phyloP scores from a whole-genome alignment of 148 eudicot genomes.

The Amaranthus palmeri region DNA sequence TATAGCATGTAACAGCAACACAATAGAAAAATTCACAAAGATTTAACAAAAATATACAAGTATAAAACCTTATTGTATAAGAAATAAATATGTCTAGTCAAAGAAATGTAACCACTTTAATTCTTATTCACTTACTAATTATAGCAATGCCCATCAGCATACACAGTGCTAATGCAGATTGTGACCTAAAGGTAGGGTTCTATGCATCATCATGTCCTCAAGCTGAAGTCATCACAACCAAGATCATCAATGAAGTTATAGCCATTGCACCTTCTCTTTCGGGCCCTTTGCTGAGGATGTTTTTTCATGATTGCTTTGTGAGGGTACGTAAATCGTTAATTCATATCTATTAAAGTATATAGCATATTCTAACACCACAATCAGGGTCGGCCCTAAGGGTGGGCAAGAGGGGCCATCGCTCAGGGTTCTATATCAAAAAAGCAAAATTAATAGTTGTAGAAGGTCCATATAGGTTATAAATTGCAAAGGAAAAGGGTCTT shows the following conservation, averaged over 20 bases:
- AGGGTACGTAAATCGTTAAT: too few relatives aligned
- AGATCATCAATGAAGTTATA: constrained; percentile 20
- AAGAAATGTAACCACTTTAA: background rate
- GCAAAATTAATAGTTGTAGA: too few relatives aligned
- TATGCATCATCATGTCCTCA: constrained; percentile 36
- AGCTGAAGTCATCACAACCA: constrained; percentile 31
- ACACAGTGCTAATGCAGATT: background rate
- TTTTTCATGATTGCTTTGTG: constrained; percentile 60
- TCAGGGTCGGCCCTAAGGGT: too few relatives aligned
- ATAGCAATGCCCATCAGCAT: background rate
- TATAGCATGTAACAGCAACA: background rate
- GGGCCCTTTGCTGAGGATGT: constrained; percentile 42
- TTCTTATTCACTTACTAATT: constrained; percentile 8
- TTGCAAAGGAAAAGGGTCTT: too few relatives aligned
- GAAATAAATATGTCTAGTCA: constrained; percentile 2
- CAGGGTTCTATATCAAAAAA: too few relatives aligned
- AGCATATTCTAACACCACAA: too few relatives aligned
- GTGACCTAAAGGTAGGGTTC: constrained; percentile 27
- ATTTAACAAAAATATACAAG: background rate
- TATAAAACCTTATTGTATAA: background rate
- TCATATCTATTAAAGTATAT: background rate
- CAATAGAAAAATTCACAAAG: background rate
- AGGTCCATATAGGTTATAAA: too few relatives aligned
- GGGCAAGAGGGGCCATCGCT: too few relatives aligned
- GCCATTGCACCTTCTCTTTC: constrained; percentile 38